A percentile compares a stretch with the other conserved stretches of the same genome.
phyloP scores from a whole-genome alignment of 805 yeast genomes.

The Wickerhamomyces chambardii region DNA sequence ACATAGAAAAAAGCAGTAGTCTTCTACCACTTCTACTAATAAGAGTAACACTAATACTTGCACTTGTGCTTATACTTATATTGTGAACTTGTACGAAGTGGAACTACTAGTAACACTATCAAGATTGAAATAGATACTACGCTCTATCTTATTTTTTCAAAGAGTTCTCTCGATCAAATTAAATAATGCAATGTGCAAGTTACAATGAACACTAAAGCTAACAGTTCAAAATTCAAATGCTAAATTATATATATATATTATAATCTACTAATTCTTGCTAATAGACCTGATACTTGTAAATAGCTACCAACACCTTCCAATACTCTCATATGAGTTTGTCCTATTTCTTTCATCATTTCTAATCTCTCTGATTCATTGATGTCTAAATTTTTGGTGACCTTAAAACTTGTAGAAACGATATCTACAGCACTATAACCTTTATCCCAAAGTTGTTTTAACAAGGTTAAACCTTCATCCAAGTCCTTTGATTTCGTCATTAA shows the following conservation, averaged over 20 bases:
- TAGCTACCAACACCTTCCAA: slow-evolving; percentile 89
- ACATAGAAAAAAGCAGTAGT: too few species aligned
- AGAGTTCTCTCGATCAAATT: too few species aligned
- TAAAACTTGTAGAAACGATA: slow-evolving; percentile 82
- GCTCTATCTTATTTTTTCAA: too few species aligned
- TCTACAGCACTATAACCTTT: slow-evolving; percentile 94
- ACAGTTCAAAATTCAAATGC: too few species aligned
- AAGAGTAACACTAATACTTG: too few species aligned
- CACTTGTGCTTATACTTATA: too few species aligned
- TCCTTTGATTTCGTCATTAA: slow-evolving; percentile 32
- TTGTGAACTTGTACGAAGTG: too few species aligned
- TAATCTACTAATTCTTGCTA: slow-evolving; percentile 40
- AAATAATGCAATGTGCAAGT: too few species aligned
- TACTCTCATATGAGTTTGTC: slow-evolving; percentile 85
- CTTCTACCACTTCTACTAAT: too few species aligned
- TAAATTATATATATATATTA: slow-evolving; percentile 2
- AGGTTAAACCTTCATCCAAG: slow-evolving; percentile 58
- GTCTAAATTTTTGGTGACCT: slow-evolving; percentile 73
- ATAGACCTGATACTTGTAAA: slow-evolving; percentile 76
- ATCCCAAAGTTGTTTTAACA: slow-evolving; percentile 66
- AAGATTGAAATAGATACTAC: too few species aligned
- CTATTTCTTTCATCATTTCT: slow-evolving; percentile 78
- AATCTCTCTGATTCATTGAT: slow-evolving; percentile 62
- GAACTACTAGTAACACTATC: too few species aligned
- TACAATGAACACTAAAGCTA: too few species aligned